phyloP scores from a whole-genome alignment of 2,329 filamentous ascomycete genomes.

The Aureobasidium sp. region DNA sequence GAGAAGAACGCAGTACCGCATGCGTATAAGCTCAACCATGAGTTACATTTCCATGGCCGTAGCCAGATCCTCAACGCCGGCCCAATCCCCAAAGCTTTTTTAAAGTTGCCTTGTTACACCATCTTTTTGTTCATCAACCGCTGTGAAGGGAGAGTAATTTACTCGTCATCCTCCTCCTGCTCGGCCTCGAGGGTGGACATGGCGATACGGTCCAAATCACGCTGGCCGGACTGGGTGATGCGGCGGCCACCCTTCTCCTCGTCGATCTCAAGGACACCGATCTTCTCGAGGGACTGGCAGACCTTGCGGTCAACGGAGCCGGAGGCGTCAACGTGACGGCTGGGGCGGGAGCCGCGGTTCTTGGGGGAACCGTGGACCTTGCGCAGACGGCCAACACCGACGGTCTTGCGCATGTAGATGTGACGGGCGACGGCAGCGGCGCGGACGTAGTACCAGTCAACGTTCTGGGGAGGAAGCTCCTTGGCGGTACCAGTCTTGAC shows the following conservation, averaged over 20 bases:
- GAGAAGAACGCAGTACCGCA: conserved; percentile 14
- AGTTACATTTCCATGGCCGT: conserved; percentile 16
- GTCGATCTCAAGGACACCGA: conserved; percentile 93
- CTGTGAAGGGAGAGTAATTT: conserved; percentile 16
- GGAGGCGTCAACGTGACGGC: conserved; percentile 90
- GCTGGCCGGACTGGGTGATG: conserved; percentile 96
- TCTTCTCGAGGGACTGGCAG: conserved; percentile 97
- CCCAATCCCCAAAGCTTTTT: conserved; percentile 14
- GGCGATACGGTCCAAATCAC: conserved; percentile 82
- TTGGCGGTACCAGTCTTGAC: conserved; percentile 97
- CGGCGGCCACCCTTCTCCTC: conserved; percentile 98
- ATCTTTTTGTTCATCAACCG: conserved; percentile 14
- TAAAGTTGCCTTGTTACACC: conserved; percentile 9
- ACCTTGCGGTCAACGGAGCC: conserved; percentile 96
- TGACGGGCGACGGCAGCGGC: conserved; percentile 93
- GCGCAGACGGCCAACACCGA: conserved; percentile 94
- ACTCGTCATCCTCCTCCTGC: conserved; percentile 42
- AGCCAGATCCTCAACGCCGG: conserved; percentile 16
- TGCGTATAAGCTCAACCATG: conserved; percentile 13
- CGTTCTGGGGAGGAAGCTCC: conserved; percentile 95
- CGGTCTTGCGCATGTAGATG: conserved; percentile 99
- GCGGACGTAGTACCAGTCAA: conserved; percentile 92
- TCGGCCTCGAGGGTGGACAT: conserved; percentile 46
- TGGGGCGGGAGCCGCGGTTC: conserved; percentile 90
- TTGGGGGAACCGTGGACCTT: conserved; percentile 86